Percentiles rank a stretch among this genome's conserved stretches.
These are phyloP conservation scores for Akanthomyces uredinophilus DNA, from an alignment of 2,329 filamentous ascomycete species.

Conservation along the genomic window DNA sequence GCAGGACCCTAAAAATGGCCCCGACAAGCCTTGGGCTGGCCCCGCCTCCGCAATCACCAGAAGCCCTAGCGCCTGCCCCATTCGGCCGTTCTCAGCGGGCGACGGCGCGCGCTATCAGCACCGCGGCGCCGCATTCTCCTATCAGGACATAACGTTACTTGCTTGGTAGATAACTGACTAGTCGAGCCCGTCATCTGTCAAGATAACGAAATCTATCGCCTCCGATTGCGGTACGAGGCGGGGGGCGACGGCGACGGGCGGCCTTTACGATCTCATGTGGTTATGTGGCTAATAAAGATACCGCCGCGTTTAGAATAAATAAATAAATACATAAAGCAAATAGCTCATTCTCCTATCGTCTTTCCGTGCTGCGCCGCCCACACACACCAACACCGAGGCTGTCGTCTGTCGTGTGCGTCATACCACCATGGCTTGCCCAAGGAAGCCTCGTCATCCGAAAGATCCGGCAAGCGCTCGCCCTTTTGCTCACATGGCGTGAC, in stretches of 20 bases:
- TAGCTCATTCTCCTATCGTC: not conserved
- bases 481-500: not conserved
- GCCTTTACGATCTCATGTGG: not conserved
- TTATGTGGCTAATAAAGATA: not conserved
- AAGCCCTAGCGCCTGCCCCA: not conserved
- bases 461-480: not conserved
- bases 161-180: too few species aligned
- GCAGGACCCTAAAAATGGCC: not conserved
- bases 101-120: not conserved
- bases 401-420: slow-evolving; percentile 12
- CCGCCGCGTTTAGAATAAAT: not conserved
- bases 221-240: not conserved
- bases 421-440: not conserved
- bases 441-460: not conserved
- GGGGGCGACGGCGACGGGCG: not conserved
- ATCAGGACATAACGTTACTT: too few species aligned
- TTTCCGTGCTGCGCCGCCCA: not conserved
- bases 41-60: slow-evolving; percentile 9
- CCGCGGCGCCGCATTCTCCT: not conserved
- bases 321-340: not conserved
- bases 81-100: not conserved
- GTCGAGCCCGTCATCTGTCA: not conserved
- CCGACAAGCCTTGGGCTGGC: not conserved
- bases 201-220: not conserved
- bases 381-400: not conserved